Evolutionary conservation across 73 alveolate genomes (phyloP).

Genomic region (Diophrys appendiculata): DNA sequence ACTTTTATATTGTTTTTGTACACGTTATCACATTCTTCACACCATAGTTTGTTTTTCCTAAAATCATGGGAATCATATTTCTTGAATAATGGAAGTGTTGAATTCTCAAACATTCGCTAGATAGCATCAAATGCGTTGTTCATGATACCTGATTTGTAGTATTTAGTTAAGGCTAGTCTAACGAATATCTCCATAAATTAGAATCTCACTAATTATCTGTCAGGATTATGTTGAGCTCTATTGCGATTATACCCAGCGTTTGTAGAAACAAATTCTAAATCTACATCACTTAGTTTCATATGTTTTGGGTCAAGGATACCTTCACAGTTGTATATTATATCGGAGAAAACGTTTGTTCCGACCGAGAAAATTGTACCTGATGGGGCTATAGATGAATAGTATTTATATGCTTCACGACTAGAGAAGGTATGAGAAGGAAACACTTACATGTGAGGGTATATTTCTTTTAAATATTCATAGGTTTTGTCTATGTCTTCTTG

Average conservation of each 20-base stretch:
- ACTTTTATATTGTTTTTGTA: slow-evolving; percentile 49
- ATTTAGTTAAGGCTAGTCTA: slow-evolving; percentile 63
- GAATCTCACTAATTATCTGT: slow-evolving; percentile 52
- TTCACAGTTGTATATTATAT: slow-evolving; percentile 23
- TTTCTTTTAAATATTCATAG: slow-evolving; percentile 4
- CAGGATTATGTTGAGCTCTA: slow-evolving; percentile 60
- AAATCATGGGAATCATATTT: slow-evolving; percentile 66
- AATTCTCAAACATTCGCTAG: slow-evolving; percentile 51
- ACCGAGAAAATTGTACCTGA: slow-evolving; percentile 57
- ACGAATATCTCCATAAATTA: slow-evolving; percentile 66
- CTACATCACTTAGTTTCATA: slow-evolving; percentile 43
- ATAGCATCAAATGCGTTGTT: slow-evolving; percentile 56
- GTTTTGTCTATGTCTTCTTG: slow-evolving; percentile 35
- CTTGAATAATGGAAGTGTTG: slow-evolving; percentile 37
- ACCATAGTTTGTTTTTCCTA: slow-evolving; percentile 67
- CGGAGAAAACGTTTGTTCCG: slow-evolving; percentile 38
- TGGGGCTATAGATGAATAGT: slow-evolving; percentile 48
- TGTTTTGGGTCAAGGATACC: slow-evolving; percentile 28
- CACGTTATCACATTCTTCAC: slow-evolving; percentile 71
- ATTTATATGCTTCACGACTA: slow-evolving; percentile 56
- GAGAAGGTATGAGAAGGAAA: not conserved
- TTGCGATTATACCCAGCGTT: slow-evolving; percentile 55
- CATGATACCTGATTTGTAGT: slow-evolving; percentile 43
- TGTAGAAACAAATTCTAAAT: slow-evolving; percentile 51
- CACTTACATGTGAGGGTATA: slow-evolving; percentile 49